Evolutionary conservation across 306 rosid genomes (phyloP), one percentile per base, ranked within the genome.

Genomic region (Glycyrrhiza uralensis): DNA sequence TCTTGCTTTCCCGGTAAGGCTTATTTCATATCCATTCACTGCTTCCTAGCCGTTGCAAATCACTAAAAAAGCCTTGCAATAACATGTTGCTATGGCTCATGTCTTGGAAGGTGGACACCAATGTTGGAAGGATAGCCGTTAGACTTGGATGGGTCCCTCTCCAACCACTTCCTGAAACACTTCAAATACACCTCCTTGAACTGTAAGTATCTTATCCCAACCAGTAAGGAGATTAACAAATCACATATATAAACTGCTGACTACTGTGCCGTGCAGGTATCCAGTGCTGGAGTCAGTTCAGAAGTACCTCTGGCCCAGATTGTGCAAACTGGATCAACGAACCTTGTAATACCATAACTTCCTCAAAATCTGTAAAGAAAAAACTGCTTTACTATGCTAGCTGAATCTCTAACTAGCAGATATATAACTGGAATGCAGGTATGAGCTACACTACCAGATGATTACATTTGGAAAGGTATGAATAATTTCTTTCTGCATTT

Each of bases 81-180:
- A 79, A 59, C 58, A 72, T 52, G 45, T 77, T 63, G 4, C 41
- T 50, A 44, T 79, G 66, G 32, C 55, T 54, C 42, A 32, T 75
- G 55, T 52, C 35, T 46, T 62, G 51, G 51, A 77, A 94, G 98
- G 98, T 94, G 82, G 98, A 94, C 80, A 94, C 97, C 79, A 94
- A 94, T 77, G 98, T 94, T 44, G 98, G 97, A 87, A 89, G 97
- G 78, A 91, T 94, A 80, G 98, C 97, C 7, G 98, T 94, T 69
- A 84, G 98, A 75, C 96, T 94, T 23, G 97, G 98, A 71, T 94
- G 98, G 98, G 97, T 94, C 39, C 98, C 98, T 44, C 91, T 94
- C 77, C 95, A 84, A 74, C 97, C 98, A 19, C 87, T 94, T 72
- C 98, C 98, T 4, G 98, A 91, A 85, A 64, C 89, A 29, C 89